Evolutionary conservation across 768 basidiomycete species (phyloP).

Genomic region (Clitopilus hobsonii): DNA sequence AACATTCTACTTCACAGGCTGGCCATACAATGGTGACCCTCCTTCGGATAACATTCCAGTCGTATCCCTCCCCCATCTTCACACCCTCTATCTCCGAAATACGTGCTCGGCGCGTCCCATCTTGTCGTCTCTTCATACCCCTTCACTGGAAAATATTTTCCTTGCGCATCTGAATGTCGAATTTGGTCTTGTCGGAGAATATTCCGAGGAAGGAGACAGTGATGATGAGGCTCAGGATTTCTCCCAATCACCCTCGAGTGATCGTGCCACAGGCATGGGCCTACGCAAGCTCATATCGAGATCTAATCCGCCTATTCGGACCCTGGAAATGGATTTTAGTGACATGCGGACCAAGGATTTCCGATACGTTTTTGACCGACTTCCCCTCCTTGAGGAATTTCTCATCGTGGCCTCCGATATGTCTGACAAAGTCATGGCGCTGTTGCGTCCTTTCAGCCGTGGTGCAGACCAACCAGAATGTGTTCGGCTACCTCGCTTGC

Average conservation of each 20-base stretch:
- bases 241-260: constrained; percentile 74
- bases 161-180: constrained; percentile 69
- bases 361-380: constrained; percentile 55
- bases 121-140: constrained; percentile 60
- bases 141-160: constrained; percentile 53
- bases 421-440: constrained; percentile 64
- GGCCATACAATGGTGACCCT: constrained; percentile 39
- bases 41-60: constrained; percentile 28
- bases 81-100: constrained; percentile 49
- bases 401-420: constrained; percentile 77
- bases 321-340: constrained; percentile 75
- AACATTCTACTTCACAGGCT: constrained; percentile 52
- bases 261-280: constrained; percentile 79
- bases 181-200: constrained; percentile 32
- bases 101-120: constrained; percentile 62
- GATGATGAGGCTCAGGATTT: constrained; percentile 72
- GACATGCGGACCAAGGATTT: constrained; percentile 87
- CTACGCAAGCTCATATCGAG: constrained; percentile 59
- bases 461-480: constrained; percentile 8
- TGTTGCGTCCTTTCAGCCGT: constrained; percentile 42
- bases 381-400: constrained; percentile 54
- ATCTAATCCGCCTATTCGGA: constrained; percentile 56
- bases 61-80: constrained; percentile 54
- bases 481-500: constrained; percentile 53
- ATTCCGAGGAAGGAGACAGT: constrained; percentile 58